Conservation (phyloP, 805 yeast genomes). For the Lachancea thermotolerans region DNA sequence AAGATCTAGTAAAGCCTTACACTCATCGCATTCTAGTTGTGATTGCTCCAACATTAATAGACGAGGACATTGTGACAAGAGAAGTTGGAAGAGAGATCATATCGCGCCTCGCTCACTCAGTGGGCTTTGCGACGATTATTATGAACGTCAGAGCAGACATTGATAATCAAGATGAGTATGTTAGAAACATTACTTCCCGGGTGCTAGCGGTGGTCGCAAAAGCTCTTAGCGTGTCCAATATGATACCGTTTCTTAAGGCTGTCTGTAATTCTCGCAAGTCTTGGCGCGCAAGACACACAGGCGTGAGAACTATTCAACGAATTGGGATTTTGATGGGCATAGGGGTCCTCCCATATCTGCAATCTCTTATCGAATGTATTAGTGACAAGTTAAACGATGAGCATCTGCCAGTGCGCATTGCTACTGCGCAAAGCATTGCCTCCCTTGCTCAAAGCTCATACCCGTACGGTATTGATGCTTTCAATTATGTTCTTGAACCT, state of each 20-base stretch:
- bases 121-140: constrained; percentile 78
- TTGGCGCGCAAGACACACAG: constrained; percentile 82
- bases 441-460: constrained; percentile 72
- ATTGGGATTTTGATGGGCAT: constrained; percentile 62
- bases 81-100: constrained; percentile 75
- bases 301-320: constrained; percentile 69
- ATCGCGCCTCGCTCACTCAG: constrained; percentile 67
- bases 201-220: constrained; percentile 79
- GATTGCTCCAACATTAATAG: constrained; percentile 71
- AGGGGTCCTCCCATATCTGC: constrained; percentile 67
- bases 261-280: constrained; percentile 69
- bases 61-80: constrained; percentile 69
- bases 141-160: constrained; percentile 73
- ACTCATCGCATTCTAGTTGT: constrained; percentile 68
- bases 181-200: constrained; percentile 67
- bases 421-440: constrained; percentile 66
- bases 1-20: constrained; percentile 60
- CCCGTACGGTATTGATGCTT: constrained; percentile 88
- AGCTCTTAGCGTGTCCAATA: constrained; percentile 62
- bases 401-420: constrained; percentile 56
- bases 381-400: constrained; percentile 57
- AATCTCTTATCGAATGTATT: constrained; percentile 57
- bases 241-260: constrained; percentile 77
- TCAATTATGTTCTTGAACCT: constrained; percentile 66
- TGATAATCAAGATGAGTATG: constrained; percentile 74